Evolutionary conservation across 768 basidiomycete species (phyloP).

Genomic region (Cubamyces sp.): DNA sequence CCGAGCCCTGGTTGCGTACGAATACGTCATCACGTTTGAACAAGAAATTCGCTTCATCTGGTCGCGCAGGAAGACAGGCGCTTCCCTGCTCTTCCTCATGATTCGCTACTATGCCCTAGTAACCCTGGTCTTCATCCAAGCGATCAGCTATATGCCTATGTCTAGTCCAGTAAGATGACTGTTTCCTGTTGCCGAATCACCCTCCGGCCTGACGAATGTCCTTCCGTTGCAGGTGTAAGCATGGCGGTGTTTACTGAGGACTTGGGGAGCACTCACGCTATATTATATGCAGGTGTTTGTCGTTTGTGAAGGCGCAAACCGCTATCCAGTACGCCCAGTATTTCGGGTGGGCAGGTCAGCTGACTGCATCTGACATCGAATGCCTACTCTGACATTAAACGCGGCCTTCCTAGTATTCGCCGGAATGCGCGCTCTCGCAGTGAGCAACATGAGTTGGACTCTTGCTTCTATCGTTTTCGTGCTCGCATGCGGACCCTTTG

Average conservation of each 20-base stretch:
- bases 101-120: conserved; percentile 18
- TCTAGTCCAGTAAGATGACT: background rate
- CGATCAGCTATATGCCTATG: background rate
- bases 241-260: too few relatives aligned
- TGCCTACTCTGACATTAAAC: background rate
- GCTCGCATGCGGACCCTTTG: background rate
- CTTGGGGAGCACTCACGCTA: background rate
- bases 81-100: conserved; percentile 16
- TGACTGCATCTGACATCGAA: background rate
- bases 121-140: background rate
- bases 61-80: conserved; percentile 15
- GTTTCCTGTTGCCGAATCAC: background rate
- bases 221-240: too few relatives aligned
- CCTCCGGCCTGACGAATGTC: too few relatives aligned
- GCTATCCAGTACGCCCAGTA: background rate
- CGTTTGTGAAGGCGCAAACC: background rate
- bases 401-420: background rate
- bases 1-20: conserved; percentile 14
- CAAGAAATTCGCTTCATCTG: conserved; percentile 20
- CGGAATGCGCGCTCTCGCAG: background rate
- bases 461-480: background rate
- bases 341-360: background rate
- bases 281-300: background rate
- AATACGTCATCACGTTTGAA: conserved; percentile 15
- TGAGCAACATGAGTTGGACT: background rate